A percentile compares a stretch with the other conserved stretches of the same genome.
phyloP scores from a whole-genome alignment of 176 grass and related monocot genomes.

The Zoysia pacifica region DNA sequence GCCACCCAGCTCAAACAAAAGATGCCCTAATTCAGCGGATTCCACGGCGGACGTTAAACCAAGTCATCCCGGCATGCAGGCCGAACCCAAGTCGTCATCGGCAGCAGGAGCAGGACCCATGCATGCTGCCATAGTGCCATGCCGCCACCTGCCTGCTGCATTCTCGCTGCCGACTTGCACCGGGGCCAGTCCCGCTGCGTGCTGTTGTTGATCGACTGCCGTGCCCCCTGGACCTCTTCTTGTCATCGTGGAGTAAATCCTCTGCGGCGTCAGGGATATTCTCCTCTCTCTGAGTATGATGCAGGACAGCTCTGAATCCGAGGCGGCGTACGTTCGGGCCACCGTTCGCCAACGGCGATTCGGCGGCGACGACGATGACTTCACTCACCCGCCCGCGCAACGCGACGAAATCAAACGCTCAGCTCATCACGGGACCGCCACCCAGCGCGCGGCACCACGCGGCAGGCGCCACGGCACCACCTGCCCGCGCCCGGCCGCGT shows the following conservation, averaged over 20 bases:
- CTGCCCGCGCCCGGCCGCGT: neutral
- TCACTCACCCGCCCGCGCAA: neutral
- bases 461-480: neutral
- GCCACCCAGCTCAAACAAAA: no score
- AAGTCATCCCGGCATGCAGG: neutral
- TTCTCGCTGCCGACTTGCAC: neutral
- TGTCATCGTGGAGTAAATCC: slow-evolving; percentile 27
- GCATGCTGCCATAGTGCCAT: neutral
- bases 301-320: slow-evolving; percentile 35
- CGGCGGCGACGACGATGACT: neutral
- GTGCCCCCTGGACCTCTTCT: neutral
- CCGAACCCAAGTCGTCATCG: neutral
- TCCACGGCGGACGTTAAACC: slow-evolving; percentile 1
- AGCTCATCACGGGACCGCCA: slow-evolving; percentile 4
- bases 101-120: neutral
- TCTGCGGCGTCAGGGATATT: slow-evolving; percentile 34
- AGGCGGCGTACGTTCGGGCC: neutral
- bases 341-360: no score
- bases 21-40: no score
- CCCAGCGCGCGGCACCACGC: no score
- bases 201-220: neutral
- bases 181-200: neutral
- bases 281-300: neutral
- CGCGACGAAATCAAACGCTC: neutral
- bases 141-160: neutral